phyloP scores from a whole-genome alignment of 805 yeast species.

The Metschnikowia arizonensis region DNA sequence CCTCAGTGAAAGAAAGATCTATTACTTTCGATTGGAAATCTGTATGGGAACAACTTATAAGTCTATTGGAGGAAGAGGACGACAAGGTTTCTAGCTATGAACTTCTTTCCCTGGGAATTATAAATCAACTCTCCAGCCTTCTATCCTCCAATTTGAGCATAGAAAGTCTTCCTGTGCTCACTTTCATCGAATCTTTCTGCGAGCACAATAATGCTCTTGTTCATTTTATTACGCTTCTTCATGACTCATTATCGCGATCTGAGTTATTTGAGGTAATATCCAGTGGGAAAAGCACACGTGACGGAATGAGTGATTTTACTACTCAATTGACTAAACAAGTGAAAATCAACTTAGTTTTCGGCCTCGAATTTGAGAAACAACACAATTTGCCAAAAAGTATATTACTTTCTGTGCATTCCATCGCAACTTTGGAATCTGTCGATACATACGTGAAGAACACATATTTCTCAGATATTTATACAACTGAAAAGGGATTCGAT shows the following conservation, averaged over 20 bases:
- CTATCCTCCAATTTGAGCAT: neutral
- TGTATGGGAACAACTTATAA: slow-evolving; percentile 24
- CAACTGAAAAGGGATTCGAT: slow-evolving; percentile 1
- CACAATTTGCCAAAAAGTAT: slow-evolving; percentile 25
- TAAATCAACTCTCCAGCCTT: slow-evolving; percentile 26
- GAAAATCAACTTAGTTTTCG: slow-evolving; percentile 46
- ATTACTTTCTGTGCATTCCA: slow-evolving; percentile 52
- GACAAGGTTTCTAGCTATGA: slow-evolving; percentile 65
- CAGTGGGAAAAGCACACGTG: slow-evolving; percentile 31
- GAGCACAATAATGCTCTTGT: slow-evolving; percentile 16
- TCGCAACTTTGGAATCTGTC: slow-evolving; percentile 55
- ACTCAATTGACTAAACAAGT: slow-evolving; percentile 69
- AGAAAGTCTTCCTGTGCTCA: slow-evolving; percentile 19
- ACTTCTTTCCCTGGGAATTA: slow-evolving; percentile 62
- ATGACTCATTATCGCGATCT: slow-evolving; percentile 66
- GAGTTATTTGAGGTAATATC: slow-evolving; percentile 67
- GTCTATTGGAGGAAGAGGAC: slow-evolving; percentile 11
- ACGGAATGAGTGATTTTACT: slow-evolving; percentile 36
- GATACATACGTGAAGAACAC: slow-evolving; percentile 37
- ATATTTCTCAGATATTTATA: slow-evolving; percentile 4
- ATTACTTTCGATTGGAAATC: slow-evolving; percentile 22
- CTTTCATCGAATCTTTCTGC: slow-evolving; percentile 44
- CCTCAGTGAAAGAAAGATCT: neutral
- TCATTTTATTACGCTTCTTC: slow-evolving; percentile 33
- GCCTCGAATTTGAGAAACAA: slow-evolving; percentile 9